These are phyloP conservation scores for Malus asiatica DNA, from an alignment of 306 rosid genomes.

Conservation along the genomic window DNA sequence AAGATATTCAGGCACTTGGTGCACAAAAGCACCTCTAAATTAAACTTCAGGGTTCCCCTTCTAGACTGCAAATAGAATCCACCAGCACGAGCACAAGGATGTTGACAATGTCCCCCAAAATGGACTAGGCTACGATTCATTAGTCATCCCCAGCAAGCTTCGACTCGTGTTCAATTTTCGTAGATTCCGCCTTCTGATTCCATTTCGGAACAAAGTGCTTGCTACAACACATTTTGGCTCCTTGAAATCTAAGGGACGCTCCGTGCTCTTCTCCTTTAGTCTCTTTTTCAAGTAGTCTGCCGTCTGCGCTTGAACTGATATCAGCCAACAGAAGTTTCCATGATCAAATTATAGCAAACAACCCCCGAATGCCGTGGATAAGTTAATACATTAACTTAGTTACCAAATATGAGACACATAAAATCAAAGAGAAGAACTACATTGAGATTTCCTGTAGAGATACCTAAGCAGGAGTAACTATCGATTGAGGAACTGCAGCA, in stretches of 20 bases:
- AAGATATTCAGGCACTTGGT: too few species aligned
- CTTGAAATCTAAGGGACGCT: slow-evolving; percentile 13
- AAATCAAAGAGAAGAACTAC: neutral
- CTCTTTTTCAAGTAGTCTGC: slow-evolving; percentile 61
- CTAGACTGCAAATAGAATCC: neutral
- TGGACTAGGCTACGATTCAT: slow-evolving; percentile 12
- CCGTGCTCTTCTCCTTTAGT: slow-evolving; percentile 25
- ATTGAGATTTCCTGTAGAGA: neutral
- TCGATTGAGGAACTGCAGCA: neutral
- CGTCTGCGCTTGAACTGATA: slow-evolving; percentile 71
- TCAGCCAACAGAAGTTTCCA: slow-evolving; percentile 8
- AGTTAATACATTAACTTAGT: neutral
- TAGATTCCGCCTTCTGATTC: slow-evolving; percentile 55
- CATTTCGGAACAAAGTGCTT: slow-evolving; percentile 60
- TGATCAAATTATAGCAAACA: slow-evolving; percentile 14
- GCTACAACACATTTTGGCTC: slow-evolving; percentile 44
- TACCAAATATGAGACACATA: neutral
- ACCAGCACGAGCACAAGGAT: neutral
- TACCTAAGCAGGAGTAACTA: neutral
- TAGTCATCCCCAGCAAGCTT: slow-evolving; percentile 25
- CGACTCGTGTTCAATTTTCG: slow-evolving; percentile 39
- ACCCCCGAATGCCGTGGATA: neutral
- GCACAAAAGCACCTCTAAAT: neutral
- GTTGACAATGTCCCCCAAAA: slow-evolving; percentile 19
- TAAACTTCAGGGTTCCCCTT: neutral